Evolutionary conservation across 78 protist species (phyloP), one percentile per base, ranked within the genome.

Genomic region (Thecamonas trahens): DNA sequence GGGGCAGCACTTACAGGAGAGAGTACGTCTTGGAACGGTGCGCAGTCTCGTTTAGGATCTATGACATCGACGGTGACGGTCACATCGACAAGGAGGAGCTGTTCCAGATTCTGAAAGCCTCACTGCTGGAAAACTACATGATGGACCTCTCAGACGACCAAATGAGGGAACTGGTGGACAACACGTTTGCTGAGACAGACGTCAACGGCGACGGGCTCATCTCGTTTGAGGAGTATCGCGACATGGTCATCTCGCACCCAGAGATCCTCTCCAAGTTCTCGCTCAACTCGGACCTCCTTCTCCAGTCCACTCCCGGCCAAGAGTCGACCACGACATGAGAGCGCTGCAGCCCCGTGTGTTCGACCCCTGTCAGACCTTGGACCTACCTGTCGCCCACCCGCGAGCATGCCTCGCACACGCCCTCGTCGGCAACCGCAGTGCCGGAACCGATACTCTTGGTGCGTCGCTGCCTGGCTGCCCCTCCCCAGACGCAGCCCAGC

Each of bases 31-130:
- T 11, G 47, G 47, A 6, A 42, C 22, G 11, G 11, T 6, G n/a
- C 9, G n/a, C 50, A 73, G 78, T 73, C 44, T 64, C 78, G 8
- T 75, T 75, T 45, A 11, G 14, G 7, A 54, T 75, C 11, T 75
- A 67, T 13, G 80, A 75, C 40, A 18, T 66, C 29, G 80, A 75
- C 54, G 34, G 17, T 2, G 80, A 75, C 38, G 80, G 75, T 4
- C 34, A 44, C 63, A 75, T 75, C 6, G 32, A 24, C 24, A 66
- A 54, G 49, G 49, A 44, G 5, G 80, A 75, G 44, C 63, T 75
- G 69, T 24, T 38, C 31, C 6, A 32, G 39, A 42, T 75, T 13
- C 47, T 75, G 7, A 6, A 42, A 9, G 80, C 70, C 24, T 34
- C 50, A 1, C 32, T 75, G 35, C 2, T 6, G 44, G 68, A 75